Percentiles rank a stretch among this genome's conserved stretches.
phyloP scores from a whole-genome alignment of 495 filamentous ascomycete genomes.

The Letharia columbiana region DNA sequence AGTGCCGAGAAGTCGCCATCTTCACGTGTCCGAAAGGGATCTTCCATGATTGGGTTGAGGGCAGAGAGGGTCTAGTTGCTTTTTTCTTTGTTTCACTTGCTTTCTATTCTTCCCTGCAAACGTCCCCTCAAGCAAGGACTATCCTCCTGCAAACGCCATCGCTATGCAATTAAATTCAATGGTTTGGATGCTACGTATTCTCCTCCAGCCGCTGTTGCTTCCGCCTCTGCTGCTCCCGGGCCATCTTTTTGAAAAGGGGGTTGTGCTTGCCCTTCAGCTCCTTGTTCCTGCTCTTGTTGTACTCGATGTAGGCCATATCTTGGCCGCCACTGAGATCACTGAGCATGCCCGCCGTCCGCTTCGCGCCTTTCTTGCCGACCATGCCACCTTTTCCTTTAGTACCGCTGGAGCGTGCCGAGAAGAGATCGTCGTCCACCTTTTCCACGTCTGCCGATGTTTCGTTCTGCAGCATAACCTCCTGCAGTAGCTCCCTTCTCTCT shows the following conservation, averaged over 20 bases:
- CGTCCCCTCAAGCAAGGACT: neutral
- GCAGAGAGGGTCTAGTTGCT: neutral
- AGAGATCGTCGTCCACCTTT: conserved; percentile 74
- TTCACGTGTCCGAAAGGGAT: too few species aligned
- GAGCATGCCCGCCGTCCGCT: conserved; percentile 74
- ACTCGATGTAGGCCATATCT: conserved; percentile 95
- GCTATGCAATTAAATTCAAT: conserved; percentile 6
- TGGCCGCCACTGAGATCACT: conserved; percentile 81
- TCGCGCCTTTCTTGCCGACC: conserved; percentile 49
- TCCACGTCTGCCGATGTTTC: conserved; percentile 71
- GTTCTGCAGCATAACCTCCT: conserved; percentile 87
- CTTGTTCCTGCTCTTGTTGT: conserved; percentile 66
- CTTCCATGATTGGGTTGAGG: too few species aligned
- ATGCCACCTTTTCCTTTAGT: conserved; percentile 27
- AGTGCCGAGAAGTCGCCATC: conserved; percentile 3
- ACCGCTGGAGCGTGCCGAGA: conserved; percentile 49
- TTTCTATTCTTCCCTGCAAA: too few species aligned
- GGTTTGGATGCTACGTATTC: neutral
- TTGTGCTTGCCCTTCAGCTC: conserved; percentile 72
- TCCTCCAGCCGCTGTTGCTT: conserved; percentile 40
- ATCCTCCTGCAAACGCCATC: neutral
- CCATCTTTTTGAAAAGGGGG: conserved; percentile 72
- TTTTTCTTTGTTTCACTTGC: neutral
- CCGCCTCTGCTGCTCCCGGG: conserved; percentile 60
- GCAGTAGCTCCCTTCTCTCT: conserved; percentile 81